Percentiles rank a stretch among this genome's conserved stretches.
These are phyloP conservation scores for Kalanchoe fedtschenkoi DNA, from an alignment of 164 flowering plant species.

Conservation along the genomic window DNA sequence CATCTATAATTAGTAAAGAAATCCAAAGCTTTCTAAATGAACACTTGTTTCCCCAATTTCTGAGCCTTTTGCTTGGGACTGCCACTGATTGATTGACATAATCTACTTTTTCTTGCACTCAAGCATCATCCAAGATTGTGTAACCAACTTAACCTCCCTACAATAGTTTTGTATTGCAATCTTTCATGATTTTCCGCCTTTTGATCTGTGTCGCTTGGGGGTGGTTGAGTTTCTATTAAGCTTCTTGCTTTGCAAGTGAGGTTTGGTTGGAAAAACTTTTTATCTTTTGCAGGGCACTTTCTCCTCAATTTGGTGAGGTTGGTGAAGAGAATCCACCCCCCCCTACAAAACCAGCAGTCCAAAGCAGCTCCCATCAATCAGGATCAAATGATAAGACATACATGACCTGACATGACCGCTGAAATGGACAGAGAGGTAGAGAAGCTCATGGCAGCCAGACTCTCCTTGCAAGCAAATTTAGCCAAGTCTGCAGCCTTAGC, in stretches of 20 bases:
- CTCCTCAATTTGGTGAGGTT: conserved; percentile 20
- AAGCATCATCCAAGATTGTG: neutral
- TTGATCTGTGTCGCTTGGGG: neutral
- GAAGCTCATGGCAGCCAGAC: conserved; percentile 24
- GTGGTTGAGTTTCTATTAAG: conserved; percentile 17
- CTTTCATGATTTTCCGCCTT: neutral
- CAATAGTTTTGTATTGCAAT: conserved; percentile 1
- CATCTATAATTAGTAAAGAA: conserved; percentile 1
- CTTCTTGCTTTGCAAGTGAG: conserved; percentile 20
- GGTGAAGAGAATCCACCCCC: conserved; percentile 16
- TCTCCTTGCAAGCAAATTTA: conserved; percentile 18
- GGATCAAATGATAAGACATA: neutral
- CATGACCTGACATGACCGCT: conserved; percentile 5
- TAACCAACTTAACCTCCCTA: conserved; percentile 1
- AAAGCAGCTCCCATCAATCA: neutral
- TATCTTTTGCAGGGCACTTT: neutral
- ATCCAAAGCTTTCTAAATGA: neutral
- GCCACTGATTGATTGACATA: neutral
- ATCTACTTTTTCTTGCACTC: neutral
- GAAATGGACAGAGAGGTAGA: conserved; percentile 13
- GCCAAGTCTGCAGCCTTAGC: conserved; percentile 32
- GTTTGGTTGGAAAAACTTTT: conserved; percentile 26
- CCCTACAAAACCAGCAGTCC: conserved; percentile 1
- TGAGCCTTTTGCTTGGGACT: neutral
- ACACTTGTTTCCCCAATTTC: neutral